Evolutionary conservation across 2,329 filamentous ascomycete species (phyloP), one percentile per base, ranked within the genome.

Genomic region (Endoconidiophora polonica): DNA sequence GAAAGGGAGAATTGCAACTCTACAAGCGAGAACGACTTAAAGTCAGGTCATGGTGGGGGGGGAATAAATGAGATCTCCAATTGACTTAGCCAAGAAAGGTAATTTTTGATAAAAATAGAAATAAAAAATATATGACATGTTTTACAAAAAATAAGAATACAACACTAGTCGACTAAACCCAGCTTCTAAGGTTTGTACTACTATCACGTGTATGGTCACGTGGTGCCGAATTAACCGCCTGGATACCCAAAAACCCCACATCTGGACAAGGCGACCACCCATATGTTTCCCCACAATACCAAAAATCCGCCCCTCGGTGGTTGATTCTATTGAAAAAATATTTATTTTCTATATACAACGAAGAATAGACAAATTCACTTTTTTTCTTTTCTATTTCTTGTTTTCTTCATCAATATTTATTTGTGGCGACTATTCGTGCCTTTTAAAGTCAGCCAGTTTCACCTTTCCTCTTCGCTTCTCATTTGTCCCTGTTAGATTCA

Each of bases 311-410:
- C 29, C 29, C 29, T 33, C 29, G 9, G 29, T 18, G 16, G 16
- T 18, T 43, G 18, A n/a, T 44, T 44, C 16, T 45, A 3, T 22
- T 29, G 23, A 29, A 44, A 36, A 44, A n/a, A 36, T 10, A 29
- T 29, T 29, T 29, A 10, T 29, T 29, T 33, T 33, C 4, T 5
- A 10, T 6, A 24, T 16, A 26, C 22, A 36, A 49, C 1, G 12
- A 14, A 49, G n/a, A 49, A 49, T 44, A 44, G 44, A 50, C 18
- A 22, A 33, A 26, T n/a, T 38, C 18, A 12, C 33, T 42, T 20
- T 37, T 52, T 42, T 49, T 46, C 23, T 46, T 44, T 52, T 36
- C 6, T 6, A 42, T 3, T 33, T 46, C 22, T 53, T 45, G 22
- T 18, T 22, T 46, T 46, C 18, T n/a, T 18, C n/a, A 5, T 46